These are phyloP conservation scores for Gardenia jasminoides DNA, from an alignment of 257 asterid genomes.

Conservation along the genomic window DNA sequence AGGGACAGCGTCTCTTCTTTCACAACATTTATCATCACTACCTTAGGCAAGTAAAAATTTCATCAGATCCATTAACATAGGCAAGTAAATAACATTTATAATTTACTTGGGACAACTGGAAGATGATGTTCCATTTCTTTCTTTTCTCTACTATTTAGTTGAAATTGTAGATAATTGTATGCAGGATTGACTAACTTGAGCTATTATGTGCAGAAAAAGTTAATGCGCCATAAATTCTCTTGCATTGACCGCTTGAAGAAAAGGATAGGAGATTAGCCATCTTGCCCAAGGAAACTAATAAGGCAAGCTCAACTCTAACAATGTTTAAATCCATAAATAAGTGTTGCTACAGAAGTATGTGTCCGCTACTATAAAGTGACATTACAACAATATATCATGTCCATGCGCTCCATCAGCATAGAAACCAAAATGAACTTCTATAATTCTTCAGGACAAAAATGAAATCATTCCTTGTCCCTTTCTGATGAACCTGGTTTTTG, in stretches of 20 bases:
- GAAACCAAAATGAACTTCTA: background rate
- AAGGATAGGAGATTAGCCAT: background rate
- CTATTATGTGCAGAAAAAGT: no score
- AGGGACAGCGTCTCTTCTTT: no score
- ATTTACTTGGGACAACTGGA: no score
- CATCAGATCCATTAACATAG: no score
- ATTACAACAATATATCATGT: background rate
- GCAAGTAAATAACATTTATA: no score
- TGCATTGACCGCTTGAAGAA: background rate
- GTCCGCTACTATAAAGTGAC: background rate
- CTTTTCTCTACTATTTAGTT: no score
- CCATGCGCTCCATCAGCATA: background rate
- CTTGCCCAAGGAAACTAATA: background rate
- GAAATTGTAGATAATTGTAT: no score
- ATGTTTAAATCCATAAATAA: background rate
- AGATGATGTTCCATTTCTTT: no score
- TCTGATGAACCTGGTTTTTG: slow-evolving; percentile 41
- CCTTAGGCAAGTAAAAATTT: no score
- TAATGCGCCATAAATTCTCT: background rate
- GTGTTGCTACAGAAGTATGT: background rate
- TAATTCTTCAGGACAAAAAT: background rate
- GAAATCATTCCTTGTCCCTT: slow-evolving; percentile 5
- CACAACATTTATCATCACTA: no score
- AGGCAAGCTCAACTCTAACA: background rate
- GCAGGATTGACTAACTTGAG: no score